Evolutionary conservation across 257 asterid genomes (phyloP).

Genomic region (Avicennia marina): DNA sequence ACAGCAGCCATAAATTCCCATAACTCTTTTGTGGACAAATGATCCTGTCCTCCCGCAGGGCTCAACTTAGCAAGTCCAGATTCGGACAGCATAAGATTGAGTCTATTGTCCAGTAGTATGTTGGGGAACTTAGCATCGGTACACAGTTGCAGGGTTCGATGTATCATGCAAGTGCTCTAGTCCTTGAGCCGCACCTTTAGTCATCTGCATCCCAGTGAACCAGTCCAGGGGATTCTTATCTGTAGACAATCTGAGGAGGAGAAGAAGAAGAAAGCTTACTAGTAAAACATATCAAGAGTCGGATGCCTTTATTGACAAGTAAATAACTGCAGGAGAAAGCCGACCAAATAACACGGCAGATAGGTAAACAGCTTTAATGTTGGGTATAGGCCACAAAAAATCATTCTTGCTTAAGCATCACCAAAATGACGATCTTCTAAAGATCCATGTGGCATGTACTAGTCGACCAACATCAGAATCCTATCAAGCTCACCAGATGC

Average conservation of each 20-base stretch:
- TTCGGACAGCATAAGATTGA: slow-evolving; percentile 42
- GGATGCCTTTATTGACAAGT: no score
- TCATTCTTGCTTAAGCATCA: slow-evolving; percentile 3
- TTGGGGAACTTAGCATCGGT: slow-evolving; percentile 39
- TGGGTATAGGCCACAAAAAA: no score
- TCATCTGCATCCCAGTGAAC: slow-evolving; percentile 46
- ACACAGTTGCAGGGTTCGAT: slow-evolving; percentile 35
- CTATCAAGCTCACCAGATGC: slow-evolving; percentile 68
- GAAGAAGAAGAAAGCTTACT: not conserved
- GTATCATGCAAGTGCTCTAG: slow-evolving; percentile 52
- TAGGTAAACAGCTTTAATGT: no score
- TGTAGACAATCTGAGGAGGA: slow-evolving; percentile 32
- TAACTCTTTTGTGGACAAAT: slow-evolving; percentile 38
- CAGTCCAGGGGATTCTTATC: slow-evolving; percentile 35
- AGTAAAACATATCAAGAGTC: no score
- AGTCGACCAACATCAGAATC: slow-evolving; percentile 78
- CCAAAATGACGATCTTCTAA: slow-evolving; percentile 74
- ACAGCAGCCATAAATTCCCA: slow-evolving; percentile 51
- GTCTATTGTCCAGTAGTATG: slow-evolving; percentile 31
- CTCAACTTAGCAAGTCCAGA: slow-evolving; percentile 45
- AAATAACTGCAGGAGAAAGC: no score
- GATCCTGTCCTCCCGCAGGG: slow-evolving; percentile 31
- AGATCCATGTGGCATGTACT: slow-evolving; percentile 65
- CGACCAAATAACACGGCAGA: not conserved
- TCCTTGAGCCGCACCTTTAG: slow-evolving; percentile 45